Evolutionary conservation across 2,329 filamentous ascomycete genomes (phyloP), one percentile per base, ranked within the genome.

Genomic region (Leptographium wingfieldii): DNA sequence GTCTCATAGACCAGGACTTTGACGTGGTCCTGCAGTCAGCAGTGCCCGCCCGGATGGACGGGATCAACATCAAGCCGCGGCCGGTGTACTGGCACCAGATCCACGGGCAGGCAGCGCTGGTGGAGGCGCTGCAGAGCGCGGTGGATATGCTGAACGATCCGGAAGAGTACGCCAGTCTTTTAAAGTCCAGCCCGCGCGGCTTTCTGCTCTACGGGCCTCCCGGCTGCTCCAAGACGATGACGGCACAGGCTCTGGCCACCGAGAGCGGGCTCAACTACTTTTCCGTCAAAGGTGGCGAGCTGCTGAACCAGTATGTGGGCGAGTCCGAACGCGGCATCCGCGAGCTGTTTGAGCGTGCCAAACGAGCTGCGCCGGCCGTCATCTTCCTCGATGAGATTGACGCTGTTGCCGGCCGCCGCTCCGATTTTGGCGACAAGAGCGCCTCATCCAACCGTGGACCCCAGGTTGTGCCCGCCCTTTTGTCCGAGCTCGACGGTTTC

Each of bases 321-420:
- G 92, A 97, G 71, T 92, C 91, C 2, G 92, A 97, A 73, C 84
- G 90, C 12, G 86, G 87, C 9, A 81, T 96, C 51, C 84, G 92
- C 46, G 87, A 90, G 59, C 83, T 96, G 1, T 96, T 97, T 70
- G 81, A 86, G 58, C 88, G 92, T 66, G 92, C 92, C 1, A 81
- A 88, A 51, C 85, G 87, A n/a, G 92, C 91, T 10, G 85, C 86
- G 57, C 92, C 92, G 0, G 91, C 88, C 69, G 92, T 96, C 72
- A 91, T 97, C 67, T 97, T 96, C 78, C 96, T 96, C 65, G 92
- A 97, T 70, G 92, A 97, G 71, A 94, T 97, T 66, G 92, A 97
- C 73, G 85, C 89, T 5, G 92, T 97, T 63, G 88, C 72, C 68
- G 86, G 74, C 1, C 75, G 77, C 59, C 73, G 80, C 9, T 66